Conservation (phyloP, 73 alveolate genomes). For the Stentor roeselii region DNA sequence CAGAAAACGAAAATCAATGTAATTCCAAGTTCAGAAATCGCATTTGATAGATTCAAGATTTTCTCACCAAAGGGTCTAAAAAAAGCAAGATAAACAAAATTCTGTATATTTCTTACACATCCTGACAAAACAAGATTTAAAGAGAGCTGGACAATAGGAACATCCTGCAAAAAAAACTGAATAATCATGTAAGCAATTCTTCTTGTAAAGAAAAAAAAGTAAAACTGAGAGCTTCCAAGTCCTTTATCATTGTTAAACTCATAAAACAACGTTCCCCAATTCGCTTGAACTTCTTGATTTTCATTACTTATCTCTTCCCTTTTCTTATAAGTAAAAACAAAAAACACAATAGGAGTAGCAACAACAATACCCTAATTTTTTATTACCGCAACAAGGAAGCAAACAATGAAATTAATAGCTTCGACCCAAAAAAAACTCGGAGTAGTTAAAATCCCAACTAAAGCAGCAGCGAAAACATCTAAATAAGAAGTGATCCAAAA, state of each 20-base stretch:
- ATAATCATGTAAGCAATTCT: neutral
- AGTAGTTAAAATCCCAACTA: neutral
- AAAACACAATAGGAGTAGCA: neutral
- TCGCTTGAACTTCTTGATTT: neutral
- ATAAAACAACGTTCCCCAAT: conserved; percentile 14
- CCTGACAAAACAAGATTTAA: neutral
- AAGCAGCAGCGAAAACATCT: neutral
- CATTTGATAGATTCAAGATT: neutral
- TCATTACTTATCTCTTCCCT: neutral
- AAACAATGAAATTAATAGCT: neutral
- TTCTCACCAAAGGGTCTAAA: neutral
- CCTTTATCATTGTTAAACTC: conserved; percentile 3
- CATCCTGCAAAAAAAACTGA: neutral
- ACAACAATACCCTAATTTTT: neutral
- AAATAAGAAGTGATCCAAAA: conserved; percentile 1
- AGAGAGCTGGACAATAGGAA: neutral
- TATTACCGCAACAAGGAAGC: neutral
- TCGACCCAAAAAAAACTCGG: neutral
- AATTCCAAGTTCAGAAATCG: neutral
- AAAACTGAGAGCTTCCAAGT: neutral
- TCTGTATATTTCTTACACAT: neutral
- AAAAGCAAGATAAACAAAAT: too few relatives aligned
- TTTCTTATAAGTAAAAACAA: neutral
- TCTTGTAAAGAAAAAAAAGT: neutral
- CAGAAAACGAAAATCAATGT: too few relatives aligned